These are phyloP conservation scores for Salix exigua DNA, from an alignment of 345 rosid species.

Conservation along the genomic window DNA sequence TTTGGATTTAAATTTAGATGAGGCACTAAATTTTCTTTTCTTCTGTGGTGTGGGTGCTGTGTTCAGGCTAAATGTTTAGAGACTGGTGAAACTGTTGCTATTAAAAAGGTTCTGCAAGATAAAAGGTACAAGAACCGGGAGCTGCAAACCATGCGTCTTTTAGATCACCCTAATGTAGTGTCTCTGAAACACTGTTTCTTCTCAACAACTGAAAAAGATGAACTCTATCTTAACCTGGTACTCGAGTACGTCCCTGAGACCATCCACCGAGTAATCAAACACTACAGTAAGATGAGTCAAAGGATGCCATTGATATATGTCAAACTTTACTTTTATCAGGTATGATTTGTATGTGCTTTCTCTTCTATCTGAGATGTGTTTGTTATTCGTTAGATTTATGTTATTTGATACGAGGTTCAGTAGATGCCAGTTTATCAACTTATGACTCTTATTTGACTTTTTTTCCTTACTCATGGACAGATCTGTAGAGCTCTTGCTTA, in stretches of 20 bases:
- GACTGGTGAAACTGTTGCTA: slow-evolving; percentile 93
- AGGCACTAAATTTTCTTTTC: neutral
- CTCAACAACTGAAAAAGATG: slow-evolving; percentile 90
- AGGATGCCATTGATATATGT: slow-evolving; percentile 87
- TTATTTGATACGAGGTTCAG: neutral
- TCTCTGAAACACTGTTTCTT: slow-evolving; percentile 91
- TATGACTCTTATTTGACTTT: neutral
- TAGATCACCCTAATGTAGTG: slow-evolving; percentile 93
- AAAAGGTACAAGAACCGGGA: slow-evolving; percentile 97
- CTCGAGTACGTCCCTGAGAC: slow-evolving; percentile 97
- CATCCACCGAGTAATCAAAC: slow-evolving; percentile 82
- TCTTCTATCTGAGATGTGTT: neutral
- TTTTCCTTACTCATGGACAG: slow-evolving; percentile 32
- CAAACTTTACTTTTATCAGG: slow-evolving; percentile 92
- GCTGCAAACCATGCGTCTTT: slow-evolving; percentile 92
- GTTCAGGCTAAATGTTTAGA: slow-evolving; percentile 91
- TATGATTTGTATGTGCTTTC: slow-evolving; percentile 7
- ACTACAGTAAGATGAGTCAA: slow-evolving; percentile 73
- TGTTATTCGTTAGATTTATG: neutral
- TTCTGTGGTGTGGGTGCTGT: neutral
- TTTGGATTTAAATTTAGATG: neutral
- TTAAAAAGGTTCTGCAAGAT: slow-evolving; percentile 86
- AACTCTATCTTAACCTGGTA: slow-evolving; percentile 83
- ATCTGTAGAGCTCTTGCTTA: slow-evolving; percentile 89
- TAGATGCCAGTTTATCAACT: neutral